Evolutionary conservation across 2,329 filamentous ascomycete species (phyloP), one percentile per base, ranked within the genome.

Genomic region (Huntiella omanensis): DNA sequence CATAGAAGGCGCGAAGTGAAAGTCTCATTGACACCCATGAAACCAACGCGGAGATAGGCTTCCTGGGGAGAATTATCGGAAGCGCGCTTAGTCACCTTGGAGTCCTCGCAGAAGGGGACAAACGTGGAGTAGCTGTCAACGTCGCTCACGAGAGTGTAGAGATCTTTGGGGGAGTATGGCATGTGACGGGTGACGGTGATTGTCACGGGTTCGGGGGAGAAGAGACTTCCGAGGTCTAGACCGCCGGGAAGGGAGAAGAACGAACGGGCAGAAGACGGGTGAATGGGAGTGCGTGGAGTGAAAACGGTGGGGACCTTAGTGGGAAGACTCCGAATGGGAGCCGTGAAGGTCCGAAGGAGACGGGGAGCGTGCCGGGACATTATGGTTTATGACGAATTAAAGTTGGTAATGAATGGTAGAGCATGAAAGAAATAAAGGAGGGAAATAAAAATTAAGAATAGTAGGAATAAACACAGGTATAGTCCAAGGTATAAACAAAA

Each of bases 71-170:
- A 83, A 38, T 62, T 66, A 38, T 12, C 62, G 1, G 63, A 57
- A 33, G 40, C 45, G 72, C 80, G 85, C 49, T 70, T 68, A 1
- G 85, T 94, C 36, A 96, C 85, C 50, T 69, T 71, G 34, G 83
- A 87, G 40, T 68, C 68, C 38, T 75, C 72, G 64, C 88, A 93
- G 71, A 92, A 95, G 8, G 91, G 91, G n/a, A 98, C 75, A 68
- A 96, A 98, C 53, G 68, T 60, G 34, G 71, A 67, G 72, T 98
- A 98, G 52, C 75, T 76, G 60, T 84, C 75, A 53, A 98, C 77
- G 62, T 95, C 85, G 63, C 86, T 77, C 60, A 98, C 87, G 46
- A 95, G 72, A 53, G 70, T 68, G 73, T 91, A 98, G 54, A 98
- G 77, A 1, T 75, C 67, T 4, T 62, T 56, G 32, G 76, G 67